Evolutionary conservation across 1,139 yeast genomes (phyloP), one percentile per base, ranked within the genome.

Genomic region (Blastobotrys aristatus): DNA sequence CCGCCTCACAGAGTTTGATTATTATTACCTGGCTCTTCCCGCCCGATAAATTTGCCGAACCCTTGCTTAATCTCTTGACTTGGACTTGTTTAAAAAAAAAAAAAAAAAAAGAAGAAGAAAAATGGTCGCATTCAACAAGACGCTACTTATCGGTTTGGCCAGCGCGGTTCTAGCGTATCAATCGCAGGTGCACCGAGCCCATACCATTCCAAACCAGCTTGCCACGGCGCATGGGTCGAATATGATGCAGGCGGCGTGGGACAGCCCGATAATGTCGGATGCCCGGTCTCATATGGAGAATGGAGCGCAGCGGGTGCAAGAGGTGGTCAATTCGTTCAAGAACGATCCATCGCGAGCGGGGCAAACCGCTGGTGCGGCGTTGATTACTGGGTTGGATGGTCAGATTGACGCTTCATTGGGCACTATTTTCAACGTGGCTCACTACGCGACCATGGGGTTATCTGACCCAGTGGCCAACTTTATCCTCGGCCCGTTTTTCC

Each of bases 331-430:
- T 18, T 56, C 52, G 35, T 41, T 56, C 43, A 43, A 51, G 45
- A 43, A 43, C 18, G 46, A 48, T 27, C 57, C 54, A 16, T 55
- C 57, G 21, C 58, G 56, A 45, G 63, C 62, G 26, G 55, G 57
- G 20, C 44, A 56, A 36, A 59, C 55, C 14, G 50, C 52, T 7
- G 50, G 60, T 5, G 50, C 59, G 35, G 57, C 59, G 37, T 51
- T 55, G 39, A 55, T 65, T 45, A 51, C 62, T 18, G 66, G 66
- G 24, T 48, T 62, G 14, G 67, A 65, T 47, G 58, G 63, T 20
- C 68, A 65, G 51, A 56, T 64, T 49, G 68, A 65, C 46, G 59
- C 58, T 44, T 44, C 56, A 5, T 53, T 64, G 43, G 62, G 58
- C 7, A 50, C 58, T 16, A 49, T 62, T 34, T 52, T 58, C 30